Base-by-base conservation (phyloP, 2,329 filamentous ascomycete species). In the Chlorencoelia australis region DNA sequence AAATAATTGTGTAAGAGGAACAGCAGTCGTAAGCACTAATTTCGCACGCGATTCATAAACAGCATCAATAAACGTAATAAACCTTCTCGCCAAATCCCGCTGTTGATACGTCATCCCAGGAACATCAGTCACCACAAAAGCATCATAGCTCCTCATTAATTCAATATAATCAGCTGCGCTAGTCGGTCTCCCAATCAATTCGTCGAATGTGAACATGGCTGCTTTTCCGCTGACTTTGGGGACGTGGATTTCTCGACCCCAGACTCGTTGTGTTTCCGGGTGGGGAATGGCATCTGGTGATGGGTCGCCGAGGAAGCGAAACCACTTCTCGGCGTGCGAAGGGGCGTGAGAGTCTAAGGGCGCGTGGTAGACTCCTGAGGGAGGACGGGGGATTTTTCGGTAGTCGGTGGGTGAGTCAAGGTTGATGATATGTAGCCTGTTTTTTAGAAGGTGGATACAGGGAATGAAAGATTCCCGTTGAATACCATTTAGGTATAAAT, bases 31-130 rank as follows among this genome's bases (percentile, higher is more conserved):
- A 38, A 98, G 73, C 11, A 96, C 89, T 6, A 98, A 73, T 63
- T 95, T 96, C n/a, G 87, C 88, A 59, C 89, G 74, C 18, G 71
- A 69, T 60, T 98, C 91, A 56, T 98, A 98, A 4, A 95, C 81
- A 5, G 91, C 89, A 57, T 98, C 91, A 47, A 98, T 85, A 51
- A 98, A 95, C 0, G 89, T 98, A 58, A 98, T 98, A 60, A 98
- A 95, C 4, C 91, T 73, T 9, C 91, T 69, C 0, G 91, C 91
- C 25, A 94, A 70, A 62, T 98, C 91, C 14, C 91, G 76, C 54
- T 87, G 77, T 37, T 76, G 75, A 47, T 86, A 74, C 26, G 81
- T 91, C 91, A 98, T 96, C 5, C 81, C 84, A 0, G 91, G 91
- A 1, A 96, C 79, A 34, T 88, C 82, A 0, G 87, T 94, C 7